Percentiles rank a stretch among this genome's conserved stretches.
Conservation (phyloP, 805 yeast genomes). For the Jamesozyma gamospora region DNA sequence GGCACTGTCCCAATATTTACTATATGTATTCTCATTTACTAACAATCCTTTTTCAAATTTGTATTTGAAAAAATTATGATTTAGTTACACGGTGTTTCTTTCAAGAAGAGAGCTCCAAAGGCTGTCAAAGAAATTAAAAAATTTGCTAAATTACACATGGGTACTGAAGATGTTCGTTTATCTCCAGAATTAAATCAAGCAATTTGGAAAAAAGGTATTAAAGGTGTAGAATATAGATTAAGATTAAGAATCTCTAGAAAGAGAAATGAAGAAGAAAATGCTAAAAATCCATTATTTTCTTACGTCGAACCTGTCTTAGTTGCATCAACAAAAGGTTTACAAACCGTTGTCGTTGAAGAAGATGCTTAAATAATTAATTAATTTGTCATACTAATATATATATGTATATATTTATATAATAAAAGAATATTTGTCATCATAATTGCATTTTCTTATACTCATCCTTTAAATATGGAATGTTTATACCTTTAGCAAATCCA, state of each 20-base stretch:
- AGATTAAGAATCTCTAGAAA: conserved; percentile 98
- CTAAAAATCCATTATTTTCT: conserved; percentile 94
- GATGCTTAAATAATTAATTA: conserved; percentile 33
- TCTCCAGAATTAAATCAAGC: conserved; percentile 98
- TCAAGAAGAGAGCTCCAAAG: conserved; percentile 99
- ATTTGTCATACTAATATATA: no score
- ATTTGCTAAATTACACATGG: conserved; percentile 98
- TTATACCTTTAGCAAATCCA: conserved; percentile 52
- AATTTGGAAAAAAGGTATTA: conserved; percentile 98
- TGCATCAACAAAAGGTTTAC: conserved; percentile 92
- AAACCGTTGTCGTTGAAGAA: conserved; percentile 92
- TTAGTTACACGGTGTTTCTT: conserved; percentile 95
- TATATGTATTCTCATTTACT: not conserved
- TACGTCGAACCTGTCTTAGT: conserved; percentile 96
- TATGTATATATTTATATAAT: no score
- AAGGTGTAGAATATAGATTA: conserved; percentile 96
- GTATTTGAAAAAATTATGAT: conserved; percentile 7
- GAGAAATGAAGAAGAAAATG: conserved; percentile 99
- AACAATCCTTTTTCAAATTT: not conserved
- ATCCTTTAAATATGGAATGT: conserved; percentile 34
- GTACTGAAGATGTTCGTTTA: conserved; percentile 96
- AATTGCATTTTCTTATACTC: no score
- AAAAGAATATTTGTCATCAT: no score
- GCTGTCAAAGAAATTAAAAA: conserved; percentile 99
- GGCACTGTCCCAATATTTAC: no score